Evolutionary conservation across 139 green algal species (phyloP), one percentile per base, ranked within the genome.

Genomic region (Chlorella sorokiniana): DNA sequence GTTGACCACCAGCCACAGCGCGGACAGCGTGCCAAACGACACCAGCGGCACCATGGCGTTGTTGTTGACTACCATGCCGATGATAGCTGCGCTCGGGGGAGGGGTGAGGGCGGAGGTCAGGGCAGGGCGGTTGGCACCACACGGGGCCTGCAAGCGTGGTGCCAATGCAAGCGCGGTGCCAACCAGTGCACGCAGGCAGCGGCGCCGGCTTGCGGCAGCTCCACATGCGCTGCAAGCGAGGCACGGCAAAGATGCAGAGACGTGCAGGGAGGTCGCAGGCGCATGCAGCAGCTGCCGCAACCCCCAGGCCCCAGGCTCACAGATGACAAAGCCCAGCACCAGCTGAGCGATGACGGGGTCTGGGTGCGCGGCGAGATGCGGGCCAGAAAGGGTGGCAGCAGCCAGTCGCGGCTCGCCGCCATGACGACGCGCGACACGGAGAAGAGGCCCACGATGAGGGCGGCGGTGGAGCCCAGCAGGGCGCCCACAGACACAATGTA

Each of bases 341-440:
- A 72, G 31, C 44, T 85, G 84, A 1, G 84, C 84, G 31, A 85
- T 20, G 22, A 88, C 11, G 27, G 84, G 5, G 84, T 88, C 61
- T 88, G 84, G 8, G 79, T 85, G 52, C 79, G 59, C 1, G 35
- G 38, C 14, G 79, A 85, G 37, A 88, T 54, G 45, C 33, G 33
- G 1, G 84, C 78, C 77, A 88, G 54, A 7, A 72, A 27, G 52
- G 84, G 84, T 22, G 84, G 84, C 54, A 88, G 73, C 54, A 88
- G 44, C 71, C 79, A 85, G 62, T 81, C 70, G 22, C 84, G 62
- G 4, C 48, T 37, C 25, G 44, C 70, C 1, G 74, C 65, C 84
- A 88, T 88, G 56, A 78, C 59, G n/a, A 85, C 37, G 59, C 84
- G 84, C 6, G 69, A 69, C 2, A 61, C 20, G 22, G 78, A 81